These are phyloP conservation scores for Aspergillus heteromorphus DNA, from an alignment of 495 filamentous ascomycete species.

Conservation along the genomic window DNA sequence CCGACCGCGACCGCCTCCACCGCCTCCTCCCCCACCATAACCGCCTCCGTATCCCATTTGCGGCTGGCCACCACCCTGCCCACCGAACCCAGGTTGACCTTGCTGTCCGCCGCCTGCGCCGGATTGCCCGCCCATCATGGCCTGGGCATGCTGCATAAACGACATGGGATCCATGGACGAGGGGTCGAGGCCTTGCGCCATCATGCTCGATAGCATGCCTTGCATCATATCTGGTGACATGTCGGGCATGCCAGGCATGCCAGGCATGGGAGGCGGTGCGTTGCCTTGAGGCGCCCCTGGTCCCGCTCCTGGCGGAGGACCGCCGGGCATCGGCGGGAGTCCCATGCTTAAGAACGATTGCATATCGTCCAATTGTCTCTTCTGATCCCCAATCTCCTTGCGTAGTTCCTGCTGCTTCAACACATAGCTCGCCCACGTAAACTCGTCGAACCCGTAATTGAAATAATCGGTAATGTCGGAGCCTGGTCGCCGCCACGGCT, in stretches of 20 bases:
- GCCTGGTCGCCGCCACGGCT: slow-evolving; percentile 95
- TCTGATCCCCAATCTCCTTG: slow-evolving; percentile 66
- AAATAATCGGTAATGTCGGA: slow-evolving; percentile 95
- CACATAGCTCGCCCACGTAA: slow-evolving; percentile 95
- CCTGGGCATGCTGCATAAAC: slow-evolving; percentile 49
- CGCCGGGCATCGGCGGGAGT: slow-evolving; percentile 65
- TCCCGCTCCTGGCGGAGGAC: slow-evolving; percentile 33
- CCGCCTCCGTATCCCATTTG: slow-evolving; percentile 50
- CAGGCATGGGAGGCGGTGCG: slow-evolving; percentile 50
- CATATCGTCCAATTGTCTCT: slow-evolving; percentile 85
- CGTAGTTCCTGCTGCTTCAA: slow-evolving; percentile 76
- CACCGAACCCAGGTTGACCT: slow-evolving; percentile 36
- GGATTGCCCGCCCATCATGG: slow-evolving; percentile 45
- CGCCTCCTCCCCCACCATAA: slow-evolving; percentile 41
- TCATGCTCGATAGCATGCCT: slow-evolving; percentile 76
- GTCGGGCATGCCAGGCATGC: slow-evolving; percentile 65
- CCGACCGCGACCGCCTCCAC: slow-evolving; percentile 38
- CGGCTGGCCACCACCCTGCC: slow-evolving; percentile 39
- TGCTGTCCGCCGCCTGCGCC: slow-evolving; percentile 37
- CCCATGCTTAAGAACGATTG: slow-evolving; percentile 75
- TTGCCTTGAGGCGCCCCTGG: slow-evolving; percentile 32
- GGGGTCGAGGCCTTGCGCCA: slow-evolving; percentile 75
- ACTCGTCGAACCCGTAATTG: slow-evolving; percentile 99
- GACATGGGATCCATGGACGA: slow-evolving; percentile 66
- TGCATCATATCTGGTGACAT: slow-evolving; percentile 73